Base-by-base conservation (phyloP, 1,284 basidiomycete genomes). In the Ganoderma lucidum region DNA sequence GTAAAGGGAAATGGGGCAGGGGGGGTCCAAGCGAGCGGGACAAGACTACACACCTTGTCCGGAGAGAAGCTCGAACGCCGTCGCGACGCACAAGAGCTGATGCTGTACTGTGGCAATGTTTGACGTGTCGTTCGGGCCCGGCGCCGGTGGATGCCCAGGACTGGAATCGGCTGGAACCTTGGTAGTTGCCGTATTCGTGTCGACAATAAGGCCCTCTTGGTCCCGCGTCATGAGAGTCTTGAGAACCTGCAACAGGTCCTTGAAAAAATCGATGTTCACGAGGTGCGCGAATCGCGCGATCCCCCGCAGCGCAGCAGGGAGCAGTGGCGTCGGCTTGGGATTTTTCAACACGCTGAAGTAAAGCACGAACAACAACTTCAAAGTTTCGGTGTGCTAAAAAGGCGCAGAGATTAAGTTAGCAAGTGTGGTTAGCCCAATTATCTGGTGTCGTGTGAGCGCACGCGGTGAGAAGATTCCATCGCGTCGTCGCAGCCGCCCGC, bases 201-300 rank as follows among this genome's bases (percentile, higher is more conserved):
- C 55, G 39, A 61, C 68, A 64, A 58, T 60, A 59, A 78, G 73
- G 59, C 53, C 66, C 30, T 65, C 77, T 71, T 73, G 75, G 65
- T 86, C 86, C 70, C 87, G 85, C 66, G 83, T 78, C 73, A 98
- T 90, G 67, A 96, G 89, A 68, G 87, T 86, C 79, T 95, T 94
- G 42, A 99, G 85, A 1, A 98, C 96, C 64, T 90, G 86, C 81
- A 99, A 87, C 60, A 99, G 84, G 82, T 99, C 98, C 74, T 93
- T 92, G 90, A 99, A 99, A 83, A 99, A 99, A 80, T 99, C 98
- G 75, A 99, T 89, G 81, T 98, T 99, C 81, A 99, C 96, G 67
- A 98, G 88, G 80, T 99, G 98, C 0, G 97, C 93, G 78, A 95
- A 99, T 81, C 92, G 92, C 6, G 96, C 91, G 75, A 99, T 93